Percentiles rank a stretch among this genome's conserved stretches.
Evolutionary conservation across 31 red algal species (phyloP).

Genomic region (Asparagopsis taxiformis): DNA sequence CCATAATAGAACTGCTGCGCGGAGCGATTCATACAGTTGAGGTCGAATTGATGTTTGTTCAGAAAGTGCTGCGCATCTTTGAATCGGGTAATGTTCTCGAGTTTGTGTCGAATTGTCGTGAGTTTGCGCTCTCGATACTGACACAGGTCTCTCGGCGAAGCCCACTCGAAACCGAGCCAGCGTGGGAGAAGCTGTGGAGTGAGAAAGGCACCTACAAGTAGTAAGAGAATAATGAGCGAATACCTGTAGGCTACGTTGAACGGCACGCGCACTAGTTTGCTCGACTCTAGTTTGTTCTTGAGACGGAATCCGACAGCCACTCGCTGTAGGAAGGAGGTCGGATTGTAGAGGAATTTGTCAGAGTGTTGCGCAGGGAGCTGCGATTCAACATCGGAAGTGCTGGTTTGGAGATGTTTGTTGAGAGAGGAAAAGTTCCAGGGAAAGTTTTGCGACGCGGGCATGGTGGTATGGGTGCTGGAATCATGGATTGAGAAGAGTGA

Average conservation of each 20-base stretch:
- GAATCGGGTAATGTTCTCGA: conserved; percentile 25
- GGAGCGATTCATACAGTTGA: conserved; percentile 6
- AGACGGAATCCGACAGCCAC: conserved; percentile 1
- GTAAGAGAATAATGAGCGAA: conserved; percentile 12
- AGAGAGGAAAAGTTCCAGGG: no score
- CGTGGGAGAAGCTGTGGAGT: conserved; percentile 4
- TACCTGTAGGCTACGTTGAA: conserved; percentile 10
- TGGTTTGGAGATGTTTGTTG: no score
- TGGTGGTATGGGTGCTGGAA: no score
- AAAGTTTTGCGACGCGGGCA: no score
- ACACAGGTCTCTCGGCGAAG: conserved; percentile 11
- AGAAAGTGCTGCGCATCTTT: neutral
- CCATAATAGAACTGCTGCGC: conserved; percentile 11
- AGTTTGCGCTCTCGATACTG: conserved; percentile 4
- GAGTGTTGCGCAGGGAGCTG: neutral
- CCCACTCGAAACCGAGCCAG: conserved; percentile 33
- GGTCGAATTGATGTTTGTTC: neutral
- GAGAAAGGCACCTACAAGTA: conserved; percentile 8
- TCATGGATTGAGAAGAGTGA: no score
- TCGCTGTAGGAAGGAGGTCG: conserved; percentile 3
- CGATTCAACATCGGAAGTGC: neutral
- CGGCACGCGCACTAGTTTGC: neutral
- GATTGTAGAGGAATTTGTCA: conserved; percentile 8
- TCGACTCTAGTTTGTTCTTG: conserved; percentile 1
- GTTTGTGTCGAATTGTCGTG: neutral